phyloP scores from a whole-genome alignment of 2,329 filamentous ascomycete species.

The Periconia macrospinosa region DNA sequence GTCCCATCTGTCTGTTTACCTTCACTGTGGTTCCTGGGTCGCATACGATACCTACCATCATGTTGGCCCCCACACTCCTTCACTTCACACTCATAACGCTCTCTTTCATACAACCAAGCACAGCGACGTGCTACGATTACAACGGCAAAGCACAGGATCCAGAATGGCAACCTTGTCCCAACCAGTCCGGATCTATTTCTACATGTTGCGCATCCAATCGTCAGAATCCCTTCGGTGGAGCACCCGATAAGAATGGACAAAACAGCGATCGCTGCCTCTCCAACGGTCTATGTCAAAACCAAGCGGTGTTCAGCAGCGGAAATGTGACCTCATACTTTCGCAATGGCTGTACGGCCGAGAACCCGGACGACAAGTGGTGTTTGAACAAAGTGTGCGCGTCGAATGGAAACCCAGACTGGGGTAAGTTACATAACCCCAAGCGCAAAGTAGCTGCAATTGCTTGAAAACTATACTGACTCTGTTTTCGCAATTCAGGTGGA shows the following conservation, averaged over 20 bases:
- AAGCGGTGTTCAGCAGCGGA: background rate
- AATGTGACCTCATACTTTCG: background rate
- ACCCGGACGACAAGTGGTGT: background rate
- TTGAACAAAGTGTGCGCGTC: background rate
- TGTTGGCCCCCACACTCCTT: background rate
- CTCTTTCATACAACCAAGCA: background rate
- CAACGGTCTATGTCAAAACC: conserved; percentile 4
- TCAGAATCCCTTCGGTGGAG: background rate
- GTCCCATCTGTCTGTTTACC: no score
- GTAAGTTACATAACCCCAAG: background rate
- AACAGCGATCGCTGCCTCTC: background rate
- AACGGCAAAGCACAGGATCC: background rate
- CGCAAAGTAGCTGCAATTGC: background rate
- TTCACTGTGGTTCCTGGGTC: no score
- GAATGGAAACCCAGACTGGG: background rate
- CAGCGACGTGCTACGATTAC: background rate
- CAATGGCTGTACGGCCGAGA: background rate
- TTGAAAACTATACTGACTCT: background rate
- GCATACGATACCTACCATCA: background rate
- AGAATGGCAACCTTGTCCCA: background rate
- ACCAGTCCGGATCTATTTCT: background rate
- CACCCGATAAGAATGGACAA: background rate
- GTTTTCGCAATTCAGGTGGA: background rate
- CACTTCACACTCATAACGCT: background rate
- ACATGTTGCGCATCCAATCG: conserved; percentile 4